Percentiles rank a stretch among this genome's conserved stretches.
Conservation (phyloP, 1,284 basidiomycete genomes). For the Papiliotrema nemorosa region DNA sequence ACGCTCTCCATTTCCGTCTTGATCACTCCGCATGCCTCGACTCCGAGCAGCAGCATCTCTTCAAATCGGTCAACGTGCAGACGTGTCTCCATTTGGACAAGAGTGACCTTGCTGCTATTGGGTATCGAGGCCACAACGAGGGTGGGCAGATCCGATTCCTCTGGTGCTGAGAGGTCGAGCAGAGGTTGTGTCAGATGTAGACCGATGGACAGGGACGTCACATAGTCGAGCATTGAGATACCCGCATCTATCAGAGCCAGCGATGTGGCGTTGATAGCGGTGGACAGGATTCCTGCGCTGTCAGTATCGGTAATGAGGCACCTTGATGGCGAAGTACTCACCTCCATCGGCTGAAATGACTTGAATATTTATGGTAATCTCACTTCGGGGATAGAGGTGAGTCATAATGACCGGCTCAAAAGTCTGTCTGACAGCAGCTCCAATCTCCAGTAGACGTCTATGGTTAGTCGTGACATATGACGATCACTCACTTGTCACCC, state of each 20-base stretch:
- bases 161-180: conserved; percentile 79
- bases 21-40: conserved; percentile 72
- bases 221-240: conserved; percentile 84
- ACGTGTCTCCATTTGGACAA: conserved; percentile 91
- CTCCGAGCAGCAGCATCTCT: conserved; percentile 75
- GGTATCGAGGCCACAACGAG: conserved; percentile 86
- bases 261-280: conserved; percentile 91
- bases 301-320: not conserved
- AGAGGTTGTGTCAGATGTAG: conserved; percentile 66
- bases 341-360: conserved; percentile 88
- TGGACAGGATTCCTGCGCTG: conserved; percentile 69
- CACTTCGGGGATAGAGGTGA: conserved; percentile 83
- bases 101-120: conserved; percentile 71
- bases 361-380: conserved; percentile 91
- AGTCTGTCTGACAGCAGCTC: conserved; percentile 80
- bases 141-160: conserved; percentile 86
- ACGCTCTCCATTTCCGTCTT: conserved; percentile 79
- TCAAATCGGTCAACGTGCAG: conserved; percentile 88
- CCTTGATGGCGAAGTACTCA: too few species aligned
- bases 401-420: conserved; percentile 94
- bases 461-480: not conserved
- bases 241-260: conserved; percentile 87
- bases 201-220: conserved; percentile 78
- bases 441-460: conserved; percentile 85
- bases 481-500: conserved; percentile 70